Percentiles rank a stretch among this genome's conserved stretches.
Conservation (phyloP, 768 basidiomycete species). For the Russula emetica region DNA sequence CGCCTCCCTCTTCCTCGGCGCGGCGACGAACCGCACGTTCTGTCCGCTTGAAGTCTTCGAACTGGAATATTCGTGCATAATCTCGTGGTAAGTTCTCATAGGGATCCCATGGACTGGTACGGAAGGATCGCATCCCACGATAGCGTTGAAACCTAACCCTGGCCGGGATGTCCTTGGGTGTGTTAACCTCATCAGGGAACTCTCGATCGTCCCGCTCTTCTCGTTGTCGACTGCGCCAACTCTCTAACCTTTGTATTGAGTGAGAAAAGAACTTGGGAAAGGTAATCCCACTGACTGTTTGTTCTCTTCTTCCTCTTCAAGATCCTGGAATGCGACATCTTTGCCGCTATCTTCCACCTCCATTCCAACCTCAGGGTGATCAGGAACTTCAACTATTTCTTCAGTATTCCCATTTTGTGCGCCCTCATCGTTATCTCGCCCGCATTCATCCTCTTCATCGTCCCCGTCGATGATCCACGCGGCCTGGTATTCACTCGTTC, state of each 20-base stretch:
- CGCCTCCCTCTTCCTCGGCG: constrained; percentile 55
- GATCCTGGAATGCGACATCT: constrained; percentile 63
- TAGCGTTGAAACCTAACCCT: constrained; percentile 84
- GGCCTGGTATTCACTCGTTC: constrained; percentile 95
- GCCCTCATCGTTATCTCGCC: constrained; percentile 33
- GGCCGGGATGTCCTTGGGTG: constrained; percentile 80
- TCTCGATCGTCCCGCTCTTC: constrained; percentile 77
- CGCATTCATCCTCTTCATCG: constrained; percentile 40
- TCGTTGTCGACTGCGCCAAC: constrained; percentile 63
- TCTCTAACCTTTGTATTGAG: constrained; percentile 47
- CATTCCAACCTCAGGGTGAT: constrained; percentile 48
- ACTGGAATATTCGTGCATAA: constrained; percentile 93
- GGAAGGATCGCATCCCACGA: constrained; percentile 85
- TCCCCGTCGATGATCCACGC: constrained; percentile 91
- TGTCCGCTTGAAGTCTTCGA: constrained; percentile 90
- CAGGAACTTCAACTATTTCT: constrained; percentile 55
- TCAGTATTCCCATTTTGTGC: constrained; percentile 44
- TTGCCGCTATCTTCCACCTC: constrained; percentile 46
- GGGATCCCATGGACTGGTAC: constrained; percentile 97
- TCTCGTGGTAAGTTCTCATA: constrained; percentile 93
- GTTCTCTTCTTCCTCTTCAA: constrained; percentile 80
- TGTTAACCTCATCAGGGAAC: constrained; percentile 98
- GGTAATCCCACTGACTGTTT: constrained; percentile 59
- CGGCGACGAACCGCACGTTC: constrained; percentile 63
- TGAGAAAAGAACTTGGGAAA: constrained; percentile 16